phyloP scores from a whole-genome alignment of 257 asterid genomes.

The Solanum dulcamara region DNA sequence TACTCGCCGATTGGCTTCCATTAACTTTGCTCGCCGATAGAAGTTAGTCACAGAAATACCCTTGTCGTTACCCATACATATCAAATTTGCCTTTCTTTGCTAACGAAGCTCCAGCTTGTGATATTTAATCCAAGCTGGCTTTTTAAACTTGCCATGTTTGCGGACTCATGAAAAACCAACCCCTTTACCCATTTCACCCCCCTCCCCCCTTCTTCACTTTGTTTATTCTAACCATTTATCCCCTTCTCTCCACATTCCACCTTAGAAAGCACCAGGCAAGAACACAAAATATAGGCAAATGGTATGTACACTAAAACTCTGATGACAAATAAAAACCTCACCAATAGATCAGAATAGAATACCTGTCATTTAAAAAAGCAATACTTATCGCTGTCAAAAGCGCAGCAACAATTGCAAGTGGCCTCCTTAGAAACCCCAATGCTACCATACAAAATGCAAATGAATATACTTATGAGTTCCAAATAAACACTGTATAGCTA shows the following conservation, averaged over 20 bases:
- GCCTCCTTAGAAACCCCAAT: constrained; percentile 66
- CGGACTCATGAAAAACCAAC: neutral
- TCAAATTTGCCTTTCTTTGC: neutral
- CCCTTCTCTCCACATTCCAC: neutral
- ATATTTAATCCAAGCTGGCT: neutral
- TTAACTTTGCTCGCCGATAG: neutral
- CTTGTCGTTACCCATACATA: neutral
- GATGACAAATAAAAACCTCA: neutral
- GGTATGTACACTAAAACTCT: neutral
- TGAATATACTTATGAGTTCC: neutral
- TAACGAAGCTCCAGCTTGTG: neutral
- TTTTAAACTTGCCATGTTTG: neutral
- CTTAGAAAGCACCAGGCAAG: neutral
- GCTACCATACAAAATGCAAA: constrained; percentile 36
- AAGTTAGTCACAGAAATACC: neutral
- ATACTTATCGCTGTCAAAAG: constrained; percentile 63
- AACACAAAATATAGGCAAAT: neutral
- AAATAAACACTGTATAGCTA: neutral
- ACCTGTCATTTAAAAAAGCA: constrained; percentile 91
- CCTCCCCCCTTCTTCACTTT: neutral
- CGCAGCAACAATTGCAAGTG: constrained; percentile 75
- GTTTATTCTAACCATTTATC: neutral
- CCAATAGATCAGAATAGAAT: neutral
- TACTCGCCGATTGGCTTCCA: neutral
- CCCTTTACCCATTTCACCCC: neutral